Evolutionary conservation across 495 filamentous ascomycete genomes (phyloP), one percentile per base, ranked within the genome.

Genomic region (Aspergillus sparsus): DNA sequence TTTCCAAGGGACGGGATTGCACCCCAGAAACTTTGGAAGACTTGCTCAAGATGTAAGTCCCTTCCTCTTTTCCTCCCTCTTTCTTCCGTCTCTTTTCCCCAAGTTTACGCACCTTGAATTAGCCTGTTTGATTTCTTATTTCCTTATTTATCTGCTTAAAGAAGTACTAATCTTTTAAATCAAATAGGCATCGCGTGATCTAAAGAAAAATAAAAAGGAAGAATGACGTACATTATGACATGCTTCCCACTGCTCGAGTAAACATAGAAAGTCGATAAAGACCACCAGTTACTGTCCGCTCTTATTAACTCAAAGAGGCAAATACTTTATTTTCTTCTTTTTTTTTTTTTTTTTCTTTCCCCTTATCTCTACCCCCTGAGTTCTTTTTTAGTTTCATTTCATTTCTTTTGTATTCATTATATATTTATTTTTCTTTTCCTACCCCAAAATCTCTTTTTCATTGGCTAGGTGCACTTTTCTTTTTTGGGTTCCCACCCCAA

Each of bases 1-100:
- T 98, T 21, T 92, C 92, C 5, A 77, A 82, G 21, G 86, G 85
- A 32, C 76, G 80, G 32, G 81, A 80, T 41, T 80, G 88, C 49
- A 88, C 76, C 61, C 76, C 82, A 21, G 71, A 79, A 7, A 86
- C 77, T 57, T 67, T 91, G 46, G 88, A 89, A 70, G 75, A 77
- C 37, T 72, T 87, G 51, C 73, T 91, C 68, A 80, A 81, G 69
- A 67, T 79, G 87, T 88, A 76, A 51, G 79, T 63, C 52, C 9
- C 9, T 42, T 12, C 5, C 12, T 16, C 44, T 47, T 46, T 46
- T 16, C 15, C 44, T 18, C 16, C 44, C 49, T 58, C 33, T 42
- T 35, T 18, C 44, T 27, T 6, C 18, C 47, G 42, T 27, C 1
- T 27, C 21, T 27, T 27, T 27, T 27, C 3, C 3, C 21, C 1